Evolutionary conservation across 768 basidiomycete species (phyloP), one percentile per base, ranked within the genome.

Genomic region (Lactifluus echinatus): DNA sequence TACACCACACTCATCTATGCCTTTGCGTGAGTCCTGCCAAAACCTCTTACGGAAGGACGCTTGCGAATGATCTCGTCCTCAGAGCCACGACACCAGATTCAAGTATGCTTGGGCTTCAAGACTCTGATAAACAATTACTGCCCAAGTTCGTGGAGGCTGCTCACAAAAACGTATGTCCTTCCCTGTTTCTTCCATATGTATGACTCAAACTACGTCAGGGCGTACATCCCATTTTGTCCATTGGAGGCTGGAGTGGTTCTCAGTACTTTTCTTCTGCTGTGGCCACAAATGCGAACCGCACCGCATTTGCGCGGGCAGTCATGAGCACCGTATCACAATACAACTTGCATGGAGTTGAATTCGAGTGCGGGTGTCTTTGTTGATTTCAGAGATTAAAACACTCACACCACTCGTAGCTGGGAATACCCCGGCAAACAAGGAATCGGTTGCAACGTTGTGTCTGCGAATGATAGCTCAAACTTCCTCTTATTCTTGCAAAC

Each of bases 401-500:
- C 17, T 28, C 15, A 50, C 7, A 15, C n/a, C 19, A 29, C 11
- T 10, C 26, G 14, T n/a, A 92, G 89, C 65, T 94, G 92, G 91
- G 93, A 95, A 70, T 93, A 87, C 66, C 92, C 93, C 1, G 79
- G 76, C 53, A 63, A 70, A 4, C 71, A 75, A 50, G 90, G 91
- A 33, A 75, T 85, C 1, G 81, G 80, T 1, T 88, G 88, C 63
- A 96, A 95, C 68, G 68, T 68, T 0, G 75, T 84, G 57, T 70
- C 68, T 21, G 7, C 52, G 1, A 59, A 75, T 52, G 94, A 98
- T 67, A 80, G 83, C 0, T 72, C 78, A 31, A 94, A 96, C 69
- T 89, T 87, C 70, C 78, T 93, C 34, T 60, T 71, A 4, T 90
- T 94, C 74, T 75, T 97, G 11, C 75, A 84, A 62, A 76, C 79